Evolutionary conservation across 345 rosid species (phyloP).

Genomic region (Ceriops decandra): DNA sequence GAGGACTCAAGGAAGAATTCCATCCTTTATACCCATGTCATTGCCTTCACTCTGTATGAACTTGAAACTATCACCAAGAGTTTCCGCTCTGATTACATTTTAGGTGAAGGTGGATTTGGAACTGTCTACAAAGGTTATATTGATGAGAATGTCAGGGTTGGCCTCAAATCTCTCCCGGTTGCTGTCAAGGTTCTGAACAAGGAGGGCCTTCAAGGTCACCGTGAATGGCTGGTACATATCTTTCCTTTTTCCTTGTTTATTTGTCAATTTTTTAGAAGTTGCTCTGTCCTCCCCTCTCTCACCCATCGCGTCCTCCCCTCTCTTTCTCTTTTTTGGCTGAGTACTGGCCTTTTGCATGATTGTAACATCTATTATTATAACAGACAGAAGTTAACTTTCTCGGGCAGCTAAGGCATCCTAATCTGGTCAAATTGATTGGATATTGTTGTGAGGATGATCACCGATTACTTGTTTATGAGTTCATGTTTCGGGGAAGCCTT

Average conservation of each 20-base stretch:
- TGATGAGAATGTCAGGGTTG: constrained; percentile 86
- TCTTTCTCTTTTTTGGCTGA: neutral
- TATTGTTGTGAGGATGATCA: constrained; percentile 96
- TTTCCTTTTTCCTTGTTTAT: neutral
- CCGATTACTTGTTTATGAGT: constrained; percentile 86
- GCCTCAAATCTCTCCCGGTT: constrained; percentile 89
- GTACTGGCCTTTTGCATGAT: constrained; percentile 4
- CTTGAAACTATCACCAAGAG: constrained; percentile 97
- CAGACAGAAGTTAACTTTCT: constrained; percentile 63
- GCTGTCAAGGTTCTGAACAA: constrained; percentile 96
- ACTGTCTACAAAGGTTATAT: constrained; percentile 95
- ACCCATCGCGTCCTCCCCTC: neutral
- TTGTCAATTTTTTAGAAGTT: neutral
- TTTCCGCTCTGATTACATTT: constrained; percentile 87
- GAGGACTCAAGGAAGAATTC: constrained; percentile 69
- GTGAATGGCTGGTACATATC: constrained; percentile 82
- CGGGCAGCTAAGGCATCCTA: constrained; percentile 96
- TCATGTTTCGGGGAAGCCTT: constrained; percentile 94
- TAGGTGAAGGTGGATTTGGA: constrained; percentile 94
- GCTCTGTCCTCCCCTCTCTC: neutral
- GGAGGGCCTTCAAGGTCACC: constrained; percentile 96
- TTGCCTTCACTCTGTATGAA: constrained; percentile 79
- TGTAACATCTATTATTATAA: neutral
- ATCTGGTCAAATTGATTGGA: constrained; percentile 89
- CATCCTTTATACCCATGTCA: constrained; percentile 64